Base-by-base conservation (phyloP, 2,329 filamentous ascomycete genomes). In the Sarocladium kiliense region DNA sequence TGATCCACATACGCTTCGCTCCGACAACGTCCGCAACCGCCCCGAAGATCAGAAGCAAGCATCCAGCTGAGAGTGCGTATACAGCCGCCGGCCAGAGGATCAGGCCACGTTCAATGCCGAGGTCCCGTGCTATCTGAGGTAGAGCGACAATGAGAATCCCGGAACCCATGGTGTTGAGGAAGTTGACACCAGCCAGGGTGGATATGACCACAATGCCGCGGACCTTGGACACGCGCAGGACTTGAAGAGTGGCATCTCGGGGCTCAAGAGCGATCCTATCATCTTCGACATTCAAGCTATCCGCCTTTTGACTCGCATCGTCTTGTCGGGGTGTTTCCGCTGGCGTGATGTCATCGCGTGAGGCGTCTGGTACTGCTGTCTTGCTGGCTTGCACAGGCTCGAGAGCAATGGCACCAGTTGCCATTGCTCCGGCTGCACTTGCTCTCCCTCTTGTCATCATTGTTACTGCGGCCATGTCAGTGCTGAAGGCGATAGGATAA, bases 51-150 rank as follows among this genome's bases (percentile, higher is more conserved):
- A 67, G 62, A 3, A 74, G 59, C 6, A 66, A 53, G 25, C 64
- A 66, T 30, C 63, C 64, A 3, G 63, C 63, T 2, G 65, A 61
- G 6, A 67, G 58, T 12, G 61, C 61, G 44, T 64, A 65, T 26
- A 66, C 65, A 23, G 65, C 63, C n/a, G 65, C 63, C 9, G 65
- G 65, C 64, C 65, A 69, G 30, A 68, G 64, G 9, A 69, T 63
- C 27, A 71, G 60, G 3, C 57, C 59, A n/a, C 63, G 60, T 0
- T 64, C 54, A 11, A 69, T 58, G 2, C 60, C 62, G 41, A 74
- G 61, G 14, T 74, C 72, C 0, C 49, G 44, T 30, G 70, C 68
- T 57, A 74, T 73, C 6, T 62, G 66, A 5, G 71, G 71, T n/a
- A 73, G 59, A 18, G 65, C 65, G 4, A 70, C 70, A 42, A 69